A percentile compares a stretch with the other conserved stretches of the same genome.
These are phyloP conservation scores for Fonsecaea multimorphosa DNA, from an alignment of 2,329 filamentous ascomycete species.

Conservation along the genomic window DNA sequence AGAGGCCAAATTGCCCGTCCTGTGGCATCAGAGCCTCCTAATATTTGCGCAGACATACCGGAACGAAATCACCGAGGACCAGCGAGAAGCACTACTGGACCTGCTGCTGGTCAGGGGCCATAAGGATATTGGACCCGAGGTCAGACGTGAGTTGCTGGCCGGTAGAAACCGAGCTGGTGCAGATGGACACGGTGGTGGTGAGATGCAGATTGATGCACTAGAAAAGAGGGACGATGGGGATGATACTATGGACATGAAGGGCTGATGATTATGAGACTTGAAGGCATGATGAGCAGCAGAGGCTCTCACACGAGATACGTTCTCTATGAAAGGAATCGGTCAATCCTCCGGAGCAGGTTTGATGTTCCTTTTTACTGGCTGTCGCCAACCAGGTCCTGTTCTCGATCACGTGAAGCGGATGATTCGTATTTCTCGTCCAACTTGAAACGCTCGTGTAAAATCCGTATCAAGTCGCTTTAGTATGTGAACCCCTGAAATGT, in stretches of 20 bases:
- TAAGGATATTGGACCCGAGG: conserved; percentile 85
- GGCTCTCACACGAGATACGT: background rate
- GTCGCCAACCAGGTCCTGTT: background rate
- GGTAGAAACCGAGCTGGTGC: conserved; percentile 81
- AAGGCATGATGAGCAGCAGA: background rate
- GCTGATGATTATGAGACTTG: background rate
- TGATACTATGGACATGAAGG: conserved; percentile 38
- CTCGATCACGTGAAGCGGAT: background rate
- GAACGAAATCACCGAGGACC: conserved; percentile 95
- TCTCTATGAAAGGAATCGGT: background rate
- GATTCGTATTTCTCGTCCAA: background rate
- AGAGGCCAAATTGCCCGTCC: conserved; percentile 75
- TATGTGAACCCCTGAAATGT: background rate
- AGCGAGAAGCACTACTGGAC: conserved; percentile 88
- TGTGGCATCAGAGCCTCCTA: conserved; percentile 94
- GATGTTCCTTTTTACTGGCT: background rate
- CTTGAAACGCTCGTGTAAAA: background rate
- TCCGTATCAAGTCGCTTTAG: too few species aligned
- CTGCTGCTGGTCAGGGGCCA: conserved; percentile 84
- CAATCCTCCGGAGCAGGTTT: background rate
- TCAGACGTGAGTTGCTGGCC: conserved; percentile 84
- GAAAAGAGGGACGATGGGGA: conserved; percentile 52
- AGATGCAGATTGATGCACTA: conserved; percentile 91
- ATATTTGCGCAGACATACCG: conserved; percentile 93
- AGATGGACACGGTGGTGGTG: conserved; percentile 59